Percentiles rank a stretch among this genome's conserved stretches.
Evolutionary conservation across 208 protist genomes (phyloP).

Genomic region (Acanthamoeba triangularis): DNA sequence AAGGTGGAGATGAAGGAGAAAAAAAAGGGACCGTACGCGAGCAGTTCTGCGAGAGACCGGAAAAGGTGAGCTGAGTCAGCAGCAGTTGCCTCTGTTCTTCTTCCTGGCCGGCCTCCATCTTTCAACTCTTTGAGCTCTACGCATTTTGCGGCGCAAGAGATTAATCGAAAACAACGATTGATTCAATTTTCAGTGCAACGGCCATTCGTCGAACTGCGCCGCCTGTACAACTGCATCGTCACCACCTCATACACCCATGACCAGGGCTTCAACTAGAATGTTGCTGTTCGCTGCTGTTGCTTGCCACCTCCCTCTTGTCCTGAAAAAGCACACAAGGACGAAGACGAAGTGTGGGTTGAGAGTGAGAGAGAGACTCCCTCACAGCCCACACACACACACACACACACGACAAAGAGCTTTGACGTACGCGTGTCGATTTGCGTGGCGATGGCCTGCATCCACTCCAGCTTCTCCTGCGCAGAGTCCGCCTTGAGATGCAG

Average conservation of each 20-base stretch:
- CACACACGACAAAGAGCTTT: too few species aligned
- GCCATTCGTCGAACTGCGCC: too few species aligned
- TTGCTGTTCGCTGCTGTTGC: too few species aligned
- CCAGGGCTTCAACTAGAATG: too few species aligned
- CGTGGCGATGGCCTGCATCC: background rate
- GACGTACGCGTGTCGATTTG: background rate
- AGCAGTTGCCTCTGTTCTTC: background rate
- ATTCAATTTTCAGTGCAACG: too few species aligned
- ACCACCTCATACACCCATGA: too few species aligned
- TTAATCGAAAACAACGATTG: too few species aligned
- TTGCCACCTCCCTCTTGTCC: too few species aligned
- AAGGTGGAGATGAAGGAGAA: background rate
- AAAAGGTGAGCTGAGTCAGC: background rate
- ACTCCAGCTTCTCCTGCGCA: background rate
- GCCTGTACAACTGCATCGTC: too few species aligned
- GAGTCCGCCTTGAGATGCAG: conserved; percentile 21
- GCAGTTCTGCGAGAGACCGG: background rate
- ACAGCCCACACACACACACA: too few species aligned
- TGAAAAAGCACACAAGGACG: background rate
- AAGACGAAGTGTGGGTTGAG: background rate
- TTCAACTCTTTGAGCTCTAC: too few species aligned
- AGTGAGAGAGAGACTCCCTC: background rate
- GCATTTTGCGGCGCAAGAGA: too few species aligned
- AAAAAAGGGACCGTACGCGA: background rate
- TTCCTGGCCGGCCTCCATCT: background rate